Evolutionary conservation across 768 basidiomycete species (phyloP).

Genomic region (Tricholomella constricta): DNA sequence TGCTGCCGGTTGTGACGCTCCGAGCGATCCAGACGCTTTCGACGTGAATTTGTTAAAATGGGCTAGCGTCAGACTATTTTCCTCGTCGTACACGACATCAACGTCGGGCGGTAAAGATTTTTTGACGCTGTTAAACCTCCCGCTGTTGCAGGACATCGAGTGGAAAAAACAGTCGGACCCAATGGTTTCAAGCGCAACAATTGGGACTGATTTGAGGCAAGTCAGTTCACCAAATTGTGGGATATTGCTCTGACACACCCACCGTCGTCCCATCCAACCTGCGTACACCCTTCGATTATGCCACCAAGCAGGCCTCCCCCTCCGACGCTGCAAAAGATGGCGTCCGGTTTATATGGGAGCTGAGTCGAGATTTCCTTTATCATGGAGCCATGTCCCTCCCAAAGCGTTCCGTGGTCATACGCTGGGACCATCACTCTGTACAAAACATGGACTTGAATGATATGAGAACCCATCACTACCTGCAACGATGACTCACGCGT

Average conservation of each 20-base stretch:
- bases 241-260: constrained; percentile 16
- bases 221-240: neutral
- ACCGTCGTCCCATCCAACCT: constrained; percentile 73
- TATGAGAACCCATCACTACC: neutral
- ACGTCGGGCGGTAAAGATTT: constrained; percentile 44
- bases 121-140: constrained; percentile 30
- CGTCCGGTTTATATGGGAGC: constrained; percentile 57
- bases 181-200: constrained; percentile 69
- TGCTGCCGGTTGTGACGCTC: constrained; percentile 65
- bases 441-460: neutral
- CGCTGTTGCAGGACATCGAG: constrained; percentile 61
- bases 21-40: constrained; percentile 67
- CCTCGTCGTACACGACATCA: constrained; percentile 39
- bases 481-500: constrained; percentile 48
- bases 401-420: constrained; percentile 67
- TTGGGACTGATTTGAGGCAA: constrained; percentile 44
- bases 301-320: constrained; percentile 75
- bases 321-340: constrained; percentile 78
- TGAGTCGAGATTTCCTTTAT: constrained; percentile 62
- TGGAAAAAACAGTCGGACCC: constrained; percentile 78
- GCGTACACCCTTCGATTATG: constrained; percentile 64
- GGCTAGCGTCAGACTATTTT: constrained; percentile 53
- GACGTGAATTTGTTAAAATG: constrained; percentile 61
- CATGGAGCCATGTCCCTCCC: constrained; percentile 81
- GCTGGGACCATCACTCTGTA: constrained; percentile 67